phyloP scores from a whole-genome alignment of 495 filamentous ascomycete genomes.

The Coniosporium apollinis region DNA sequence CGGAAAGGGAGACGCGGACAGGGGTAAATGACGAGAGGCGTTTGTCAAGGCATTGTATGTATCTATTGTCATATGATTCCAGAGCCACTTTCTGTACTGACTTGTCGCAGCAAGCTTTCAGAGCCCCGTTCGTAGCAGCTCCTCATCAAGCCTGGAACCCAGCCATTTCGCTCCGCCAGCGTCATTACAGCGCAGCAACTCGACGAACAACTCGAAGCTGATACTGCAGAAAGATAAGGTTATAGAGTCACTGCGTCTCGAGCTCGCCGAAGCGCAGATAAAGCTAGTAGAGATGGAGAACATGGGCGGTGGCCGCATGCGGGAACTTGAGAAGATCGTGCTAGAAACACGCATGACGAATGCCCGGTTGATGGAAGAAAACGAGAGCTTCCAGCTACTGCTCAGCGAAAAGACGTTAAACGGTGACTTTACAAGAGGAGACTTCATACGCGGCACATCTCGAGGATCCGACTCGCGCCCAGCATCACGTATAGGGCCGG shows the following conservation, averaged over 20 bases:
- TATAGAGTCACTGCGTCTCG: constrained; percentile 79
- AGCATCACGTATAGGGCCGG: constrained; percentile 13
- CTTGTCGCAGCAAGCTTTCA: constrained; percentile 15
- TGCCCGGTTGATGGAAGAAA: constrained; percentile 91
- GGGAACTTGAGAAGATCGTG: constrained; percentile 73
- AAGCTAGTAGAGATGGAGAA: constrained; percentile 92
- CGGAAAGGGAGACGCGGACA: constrained; percentile 44
- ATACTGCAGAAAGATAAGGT: constrained; percentile 89
- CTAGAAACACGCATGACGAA: constrained; percentile 88
- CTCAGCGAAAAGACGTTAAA: constrained; percentile 86
- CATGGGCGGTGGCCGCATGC: constrained; percentile 64
- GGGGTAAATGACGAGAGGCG: constrained; percentile 47
- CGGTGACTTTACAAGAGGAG: constrained; percentile 74
- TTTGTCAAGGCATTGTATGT: constrained; percentile 56
- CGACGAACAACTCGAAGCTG: constrained; percentile 71
- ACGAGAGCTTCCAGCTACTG: constrained; percentile 91
- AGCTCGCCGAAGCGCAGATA: constrained; percentile 88
- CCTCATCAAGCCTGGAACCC: constrained; percentile 25
- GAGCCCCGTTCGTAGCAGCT: constrained; percentile 16
- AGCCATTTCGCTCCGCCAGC: constrained; percentile 75
- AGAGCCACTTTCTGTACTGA: constrained; percentile 2
- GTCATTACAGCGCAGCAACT: constrained; percentile 60
- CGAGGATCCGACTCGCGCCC: constrained; percentile 17
- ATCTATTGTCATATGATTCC: too few species aligned
- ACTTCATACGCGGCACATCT: constrained; percentile 44